Evolutionary conservation across 345 rosid species (phyloP).

Genomic region (Populus alba): DNA sequence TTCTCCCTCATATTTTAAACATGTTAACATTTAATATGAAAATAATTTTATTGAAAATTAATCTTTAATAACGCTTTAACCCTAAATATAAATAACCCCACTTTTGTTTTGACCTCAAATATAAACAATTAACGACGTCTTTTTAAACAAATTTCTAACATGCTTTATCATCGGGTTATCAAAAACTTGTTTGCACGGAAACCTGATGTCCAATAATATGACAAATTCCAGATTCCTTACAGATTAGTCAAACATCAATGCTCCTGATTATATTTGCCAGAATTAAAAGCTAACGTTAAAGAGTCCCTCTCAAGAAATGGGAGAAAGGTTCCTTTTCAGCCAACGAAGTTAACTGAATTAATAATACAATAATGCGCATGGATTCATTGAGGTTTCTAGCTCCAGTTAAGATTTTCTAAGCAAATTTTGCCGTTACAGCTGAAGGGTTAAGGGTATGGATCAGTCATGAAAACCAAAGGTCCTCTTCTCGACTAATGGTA

Average conservation of each 20-base stretch:
- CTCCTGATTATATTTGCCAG: background rate
- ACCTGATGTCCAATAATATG: background rate
- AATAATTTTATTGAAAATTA: no score
- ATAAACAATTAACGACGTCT: no score
- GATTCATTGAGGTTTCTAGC: background rate
- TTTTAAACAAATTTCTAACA: no score
- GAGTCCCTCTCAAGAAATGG: background rate
- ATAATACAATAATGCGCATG: background rate
- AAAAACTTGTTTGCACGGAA: background rate
- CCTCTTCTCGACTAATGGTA: conserved; percentile 6
- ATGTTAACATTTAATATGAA: no score
- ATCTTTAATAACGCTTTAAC: no score
- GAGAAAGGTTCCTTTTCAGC: background rate
- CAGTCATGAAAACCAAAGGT: conserved; percentile 15
- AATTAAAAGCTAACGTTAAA: no score
- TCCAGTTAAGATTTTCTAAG: conserved; percentile 1
- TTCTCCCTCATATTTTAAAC: no score
- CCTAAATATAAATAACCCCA: no score
- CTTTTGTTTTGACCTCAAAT: no score
- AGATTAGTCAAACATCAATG: background rate
- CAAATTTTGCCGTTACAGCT: conserved; percentile 4
- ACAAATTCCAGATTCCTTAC: background rate
- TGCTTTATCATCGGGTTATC: background rate
- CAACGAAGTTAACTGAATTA: background rate
- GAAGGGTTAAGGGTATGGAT: conserved; percentile 25